Percentiles rank a stretch among this genome's conserved stretches.
phyloP scores from a whole-genome alignment of 306 rosid species.

The Purshia tridentata region DNA sequence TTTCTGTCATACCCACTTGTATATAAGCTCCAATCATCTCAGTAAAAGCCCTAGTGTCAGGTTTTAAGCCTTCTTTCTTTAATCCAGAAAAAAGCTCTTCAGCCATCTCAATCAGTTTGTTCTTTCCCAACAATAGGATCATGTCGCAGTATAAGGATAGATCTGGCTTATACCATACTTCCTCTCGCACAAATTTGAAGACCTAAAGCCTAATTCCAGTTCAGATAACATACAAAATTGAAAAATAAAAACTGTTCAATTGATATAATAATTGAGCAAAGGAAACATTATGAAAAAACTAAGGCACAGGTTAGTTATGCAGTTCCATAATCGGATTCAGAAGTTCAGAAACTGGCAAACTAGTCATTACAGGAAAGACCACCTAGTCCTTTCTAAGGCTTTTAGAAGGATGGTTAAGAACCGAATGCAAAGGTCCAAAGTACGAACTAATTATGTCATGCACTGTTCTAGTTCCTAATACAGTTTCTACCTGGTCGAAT shows the following conservation, averaged over 20 bases:
- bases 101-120: constrained; percentile 49
- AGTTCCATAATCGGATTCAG: not conserved
- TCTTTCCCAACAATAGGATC: constrained; percentile 59
- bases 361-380: not conserved
- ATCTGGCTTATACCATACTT: constrained; percentile 43
- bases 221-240: constrained; percentile 12
- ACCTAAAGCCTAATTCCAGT: constrained; percentile 49
- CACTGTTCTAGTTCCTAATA: not conserved
- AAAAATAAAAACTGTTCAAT: constrained; percentile 1
- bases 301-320: not conserved
- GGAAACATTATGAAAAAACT: not conserved
- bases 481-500: not conserved
- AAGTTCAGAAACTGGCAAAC: not conserved
- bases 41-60: constrained; percentile 54
- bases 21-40: constrained; percentile 81
- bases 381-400: too few relatives aligned
- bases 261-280: too few relatives aligned
- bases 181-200: constrained; percentile 51
- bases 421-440: not conserved
- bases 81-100: constrained; percentile 49
- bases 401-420: too few relatives aligned
- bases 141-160: constrained; percentile 55
- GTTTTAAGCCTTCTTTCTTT: constrained; percentile 46
- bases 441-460: not conserved
- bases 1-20: constrained; percentile 45